Percentiles rank a stretch among this genome's conserved stretches.
Evolutionary conservation across 768 basidiomycete species (phyloP).

Genomic region (Tremella mesenterica): DNA sequence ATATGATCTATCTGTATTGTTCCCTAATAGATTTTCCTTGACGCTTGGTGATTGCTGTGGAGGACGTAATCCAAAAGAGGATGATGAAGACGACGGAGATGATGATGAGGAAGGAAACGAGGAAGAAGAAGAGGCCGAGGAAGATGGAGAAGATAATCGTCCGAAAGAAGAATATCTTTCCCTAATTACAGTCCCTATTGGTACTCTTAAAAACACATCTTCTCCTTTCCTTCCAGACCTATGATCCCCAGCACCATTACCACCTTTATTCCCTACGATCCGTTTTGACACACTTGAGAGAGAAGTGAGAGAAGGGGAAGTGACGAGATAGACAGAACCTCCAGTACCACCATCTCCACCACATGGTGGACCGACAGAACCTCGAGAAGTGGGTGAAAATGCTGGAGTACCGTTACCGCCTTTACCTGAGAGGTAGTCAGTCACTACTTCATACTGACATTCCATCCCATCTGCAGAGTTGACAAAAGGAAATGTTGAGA

Average conservation of each 20-base stretch:
- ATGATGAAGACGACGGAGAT: too few relatives aligned
- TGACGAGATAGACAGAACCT: constrained; percentile 74
- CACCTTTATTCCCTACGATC: constrained; percentile 59
- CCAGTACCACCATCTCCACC: constrained; percentile 88
- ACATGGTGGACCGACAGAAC: constrained; percentile 75
- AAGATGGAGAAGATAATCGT: too few relatives aligned
- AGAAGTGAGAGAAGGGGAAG: constrained; percentile 67
- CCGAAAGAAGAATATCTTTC: too few relatives aligned
- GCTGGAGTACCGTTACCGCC: constrained; percentile 89
- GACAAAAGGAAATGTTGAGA: too few relatives aligned
- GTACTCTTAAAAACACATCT: constrained; percentile 70
- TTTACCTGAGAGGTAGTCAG: constrained; percentile 54
- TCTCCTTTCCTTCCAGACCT: constrained; percentile 67
- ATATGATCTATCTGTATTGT: too few relatives aligned
- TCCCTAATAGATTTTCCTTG: too few relatives aligned
- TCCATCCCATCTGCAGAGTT: too few relatives aligned
- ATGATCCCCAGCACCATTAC: constrained; percentile 74
- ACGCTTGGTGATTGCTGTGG: too few relatives aligned
- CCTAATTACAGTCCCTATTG: constrained; percentile 78
- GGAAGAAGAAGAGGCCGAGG: too few relatives aligned
- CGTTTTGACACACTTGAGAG: constrained; percentile 64
- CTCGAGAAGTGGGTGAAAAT: constrained; percentile 82
- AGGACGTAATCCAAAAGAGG: constrained; percentile 52
- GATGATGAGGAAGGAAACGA: too few relatives aligned
- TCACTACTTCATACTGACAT: too few relatives aligned